Percentiles rank a stretch among this genome's conserved stretches.
Conservation (phyloP, 106 monocot genomes). For the Dioscorea zingiberensis region DNA sequence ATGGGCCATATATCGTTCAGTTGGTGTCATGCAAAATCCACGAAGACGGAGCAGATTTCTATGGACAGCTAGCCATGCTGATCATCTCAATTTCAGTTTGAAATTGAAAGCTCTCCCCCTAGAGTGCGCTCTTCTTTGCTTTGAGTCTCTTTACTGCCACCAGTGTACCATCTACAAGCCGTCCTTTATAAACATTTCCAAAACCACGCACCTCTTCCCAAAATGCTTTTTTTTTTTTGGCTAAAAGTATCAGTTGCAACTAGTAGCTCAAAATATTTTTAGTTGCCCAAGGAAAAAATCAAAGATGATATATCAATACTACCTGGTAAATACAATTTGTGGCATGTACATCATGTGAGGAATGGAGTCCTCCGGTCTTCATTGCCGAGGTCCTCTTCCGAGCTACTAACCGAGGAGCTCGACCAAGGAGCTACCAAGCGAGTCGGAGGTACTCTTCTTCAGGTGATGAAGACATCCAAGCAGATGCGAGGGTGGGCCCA, state of each 20-base stretch:
- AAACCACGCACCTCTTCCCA: constrained; percentile 69
- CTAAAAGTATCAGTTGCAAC: constrained; percentile 72
- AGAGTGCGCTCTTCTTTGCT: constrained; percentile 71
- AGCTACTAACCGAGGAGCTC: too few relatives aligned
- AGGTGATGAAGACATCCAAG: too few relatives aligned
- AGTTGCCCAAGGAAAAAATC: constrained; percentile 15
- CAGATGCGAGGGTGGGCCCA: too few relatives aligned
- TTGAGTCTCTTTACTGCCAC: constrained; percentile 72
- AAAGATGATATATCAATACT: too few relatives aligned
- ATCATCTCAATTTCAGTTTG: constrained; percentile 81
- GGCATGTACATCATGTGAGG: too few relatives aligned
- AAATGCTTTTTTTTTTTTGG: constrained; percentile 57
- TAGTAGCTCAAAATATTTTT: constrained; percentile 66
- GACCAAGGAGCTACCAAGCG: too few relatives aligned
- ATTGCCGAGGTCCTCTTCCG: too few relatives aligned
- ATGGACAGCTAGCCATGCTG: constrained; percentile 78
- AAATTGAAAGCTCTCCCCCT: constrained; percentile 70
- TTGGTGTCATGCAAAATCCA: constrained; percentile 80
- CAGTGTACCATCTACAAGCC: constrained; percentile 63
- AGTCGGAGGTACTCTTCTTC: too few relatives aligned
- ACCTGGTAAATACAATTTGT: too few relatives aligned
- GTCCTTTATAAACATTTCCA: constrained; percentile 68
- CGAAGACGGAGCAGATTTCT: constrained; percentile 61
- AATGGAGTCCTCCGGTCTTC: too few relatives aligned
- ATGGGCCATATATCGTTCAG: constrained; percentile 56